phyloP scores from a whole-genome alignment of 345 rosid genomes.

The Eucalyptus grandis region DNA sequence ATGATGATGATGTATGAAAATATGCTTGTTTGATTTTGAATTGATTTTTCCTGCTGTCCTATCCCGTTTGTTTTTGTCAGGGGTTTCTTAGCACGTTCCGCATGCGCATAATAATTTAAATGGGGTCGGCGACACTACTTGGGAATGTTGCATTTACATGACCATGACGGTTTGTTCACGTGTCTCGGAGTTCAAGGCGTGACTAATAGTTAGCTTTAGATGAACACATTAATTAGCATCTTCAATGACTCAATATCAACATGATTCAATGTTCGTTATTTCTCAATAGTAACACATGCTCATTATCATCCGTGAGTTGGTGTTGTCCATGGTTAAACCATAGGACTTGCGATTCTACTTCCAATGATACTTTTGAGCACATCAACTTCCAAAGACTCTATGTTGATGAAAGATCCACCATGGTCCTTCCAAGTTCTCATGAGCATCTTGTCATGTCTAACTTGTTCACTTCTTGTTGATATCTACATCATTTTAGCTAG shows the following conservation, averaged over 20 bases:
- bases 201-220: neutral
- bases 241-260: neutral
- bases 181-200: no score
- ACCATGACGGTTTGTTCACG: no score
- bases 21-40: no score
- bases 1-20: no score
- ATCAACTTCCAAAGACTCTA: neutral
- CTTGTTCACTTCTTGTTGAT: neutral
- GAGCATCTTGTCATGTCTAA: neutral
- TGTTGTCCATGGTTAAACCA: neutral
- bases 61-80: no score
- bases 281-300: neutral
- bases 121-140: no score
- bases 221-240: neutral
- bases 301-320: neutral
- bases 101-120: no score
- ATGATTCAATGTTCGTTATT: neutral
- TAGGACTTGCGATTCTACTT: neutral
- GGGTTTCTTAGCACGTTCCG: no score
- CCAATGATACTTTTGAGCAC: neutral
- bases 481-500: neutral
- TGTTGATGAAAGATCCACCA: neutral
- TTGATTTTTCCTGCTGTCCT: no score
- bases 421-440: neutral
- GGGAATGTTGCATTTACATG: no score